Evolutionary conservation across 2,329 filamentous ascomycete species (phyloP), one percentile per base, ranked within the genome.

Genomic region (Helminthosporium solani): DNA sequence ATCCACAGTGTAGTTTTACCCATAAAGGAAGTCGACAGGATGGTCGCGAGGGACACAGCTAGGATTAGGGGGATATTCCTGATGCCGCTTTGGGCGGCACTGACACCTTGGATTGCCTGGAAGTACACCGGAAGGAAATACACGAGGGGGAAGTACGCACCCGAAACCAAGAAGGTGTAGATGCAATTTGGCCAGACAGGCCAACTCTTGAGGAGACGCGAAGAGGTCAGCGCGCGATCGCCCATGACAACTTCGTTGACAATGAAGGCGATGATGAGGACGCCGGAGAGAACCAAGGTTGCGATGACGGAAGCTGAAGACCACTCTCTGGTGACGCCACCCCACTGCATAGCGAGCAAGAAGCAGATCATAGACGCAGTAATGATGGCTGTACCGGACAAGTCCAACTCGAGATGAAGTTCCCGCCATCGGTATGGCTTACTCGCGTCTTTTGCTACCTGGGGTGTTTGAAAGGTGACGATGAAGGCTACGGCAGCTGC

Each of bases 51-150:
- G n/a, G n/a, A n/a, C n/a, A n/a, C n/a, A n/a, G n/a, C n/a, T n/a
- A n/a, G n/a, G 16, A 77, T 63, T 18, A 74, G 52, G 6, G 73
- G 69, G 7, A 77, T 53, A 40, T 72, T 74, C 19, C 65, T 60
- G 14, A 77, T 61, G 2, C 75, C 74, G 1, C 66, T 70, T 16
- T 59, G 44, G 8, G 62, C 56, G 1, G 75, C 60, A 7, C 46
- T 60, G 7, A 63, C 58, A 25, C 61, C 60, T 15, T 62, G 57
- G 9, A 76, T 65, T 0, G 63, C 57, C 56, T 78, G 75, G 61
- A 78, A 78, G 54, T 75, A 77, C 28, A 78, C 71, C 3, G 74
- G 74, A 1, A 76, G 58, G 49, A 73, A 75, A 60, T 75, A 76
- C 5, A 75, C 52, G 1, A 72, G 36, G n/a, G 72, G 28, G 46